Conservation (phyloP, 306 rosid species). For the Gynostemma pentaphyllum region DNA sequence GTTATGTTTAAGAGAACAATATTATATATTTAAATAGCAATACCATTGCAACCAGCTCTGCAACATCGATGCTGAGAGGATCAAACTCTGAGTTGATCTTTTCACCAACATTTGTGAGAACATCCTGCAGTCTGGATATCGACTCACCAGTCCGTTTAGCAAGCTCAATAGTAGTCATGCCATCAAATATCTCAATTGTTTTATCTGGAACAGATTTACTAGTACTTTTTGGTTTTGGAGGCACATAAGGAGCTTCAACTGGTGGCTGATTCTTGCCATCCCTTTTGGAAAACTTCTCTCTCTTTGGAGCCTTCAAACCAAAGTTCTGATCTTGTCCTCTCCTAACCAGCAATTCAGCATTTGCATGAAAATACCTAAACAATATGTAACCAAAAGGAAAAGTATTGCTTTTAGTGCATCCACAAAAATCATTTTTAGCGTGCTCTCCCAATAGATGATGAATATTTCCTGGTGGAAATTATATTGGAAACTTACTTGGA, state of each 20-base stretch:
- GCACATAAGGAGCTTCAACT: constrained; percentile 65
- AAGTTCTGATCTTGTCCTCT: constrained; percentile 28
- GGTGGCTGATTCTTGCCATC: constrained; percentile 48
- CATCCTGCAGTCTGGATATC: constrained; percentile 44
- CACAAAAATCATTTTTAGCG: neutral
- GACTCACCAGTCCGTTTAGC: constrained; percentile 68
- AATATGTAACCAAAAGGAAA: neutral
- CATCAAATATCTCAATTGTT: constrained; percentile 78
- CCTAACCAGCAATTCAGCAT: constrained; percentile 35
- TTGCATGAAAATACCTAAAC: constrained; percentile 59
- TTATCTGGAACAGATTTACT: constrained; percentile 39
- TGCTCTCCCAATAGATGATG: neutral
- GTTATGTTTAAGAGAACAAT: constrained; percentile 9
- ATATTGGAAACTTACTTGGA: neutral
- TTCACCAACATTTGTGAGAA: constrained; percentile 73
- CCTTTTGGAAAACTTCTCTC: constrained; percentile 47
- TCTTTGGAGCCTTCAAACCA: constrained; percentile 53
- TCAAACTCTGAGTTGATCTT: constrained; percentile 76
- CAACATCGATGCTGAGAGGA: constrained; percentile 57
- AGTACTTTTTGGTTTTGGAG: constrained; percentile 35
- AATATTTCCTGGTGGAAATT: neutral
- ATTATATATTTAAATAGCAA: neutral
- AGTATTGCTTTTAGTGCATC: neutral
- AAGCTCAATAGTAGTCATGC: constrained; percentile 77
- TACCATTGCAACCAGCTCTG: constrained; percentile 89